These are phyloP conservation scores for Ustilago shanxiensis DNA, from an alignment of 1,284 basidiomycete species.

Conservation along the genomic window DNA sequence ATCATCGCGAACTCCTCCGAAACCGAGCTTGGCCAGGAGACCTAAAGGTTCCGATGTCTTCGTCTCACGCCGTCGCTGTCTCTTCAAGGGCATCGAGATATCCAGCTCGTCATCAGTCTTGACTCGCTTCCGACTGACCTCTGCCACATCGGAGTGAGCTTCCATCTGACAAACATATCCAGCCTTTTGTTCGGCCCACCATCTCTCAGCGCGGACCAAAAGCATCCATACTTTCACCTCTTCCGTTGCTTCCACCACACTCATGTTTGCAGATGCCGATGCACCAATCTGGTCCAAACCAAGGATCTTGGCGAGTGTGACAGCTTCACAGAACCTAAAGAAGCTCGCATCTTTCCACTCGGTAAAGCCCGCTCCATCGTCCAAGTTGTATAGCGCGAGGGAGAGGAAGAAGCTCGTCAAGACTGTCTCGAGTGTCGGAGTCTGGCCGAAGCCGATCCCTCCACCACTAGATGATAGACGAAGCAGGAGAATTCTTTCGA, in stretches of 20 bases:
- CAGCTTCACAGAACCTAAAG: conserved; percentile 50
- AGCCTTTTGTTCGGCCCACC: conserved; percentile 33
- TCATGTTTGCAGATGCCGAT: background rate
- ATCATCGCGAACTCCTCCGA: conserved; percentile 11
- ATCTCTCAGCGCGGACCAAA: conserved; percentile 52
- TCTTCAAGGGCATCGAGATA: background rate
- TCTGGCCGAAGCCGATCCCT: conserved; percentile 41
- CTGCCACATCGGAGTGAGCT: background rate
- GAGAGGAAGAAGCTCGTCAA: conserved; percentile 51
- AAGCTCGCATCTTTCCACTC: conserved; percentile 41
- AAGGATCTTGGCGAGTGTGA: conserved; percentile 55
- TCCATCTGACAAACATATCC: conserved; percentile 43
- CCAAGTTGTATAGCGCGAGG: conserved; percentile 40
- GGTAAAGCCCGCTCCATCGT: conserved; percentile 24
- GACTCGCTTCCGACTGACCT: conserved; percentile 12
- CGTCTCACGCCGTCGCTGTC: background rate
- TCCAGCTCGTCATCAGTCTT: conserved; percentile 6
- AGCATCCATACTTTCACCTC: conserved; percentile 35
- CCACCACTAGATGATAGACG: conserved; percentile 22
- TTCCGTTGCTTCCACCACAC: conserved; percentile 6
- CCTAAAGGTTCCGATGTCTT: conserved; percentile 5
- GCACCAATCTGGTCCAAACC: conserved; percentile 34
- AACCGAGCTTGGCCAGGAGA: conserved; percentile 27
- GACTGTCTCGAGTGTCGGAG: conserved; percentile 35
- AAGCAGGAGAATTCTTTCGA: conserved; percentile 24